A percentile compares a stretch with the other conserved stretches of the same genome.
These are phyloP conservation scores for Colletotrichum filicis DNA, from an alignment of 2,329 filamentous ascomycete species.

Conservation along the genomic window DNA sequence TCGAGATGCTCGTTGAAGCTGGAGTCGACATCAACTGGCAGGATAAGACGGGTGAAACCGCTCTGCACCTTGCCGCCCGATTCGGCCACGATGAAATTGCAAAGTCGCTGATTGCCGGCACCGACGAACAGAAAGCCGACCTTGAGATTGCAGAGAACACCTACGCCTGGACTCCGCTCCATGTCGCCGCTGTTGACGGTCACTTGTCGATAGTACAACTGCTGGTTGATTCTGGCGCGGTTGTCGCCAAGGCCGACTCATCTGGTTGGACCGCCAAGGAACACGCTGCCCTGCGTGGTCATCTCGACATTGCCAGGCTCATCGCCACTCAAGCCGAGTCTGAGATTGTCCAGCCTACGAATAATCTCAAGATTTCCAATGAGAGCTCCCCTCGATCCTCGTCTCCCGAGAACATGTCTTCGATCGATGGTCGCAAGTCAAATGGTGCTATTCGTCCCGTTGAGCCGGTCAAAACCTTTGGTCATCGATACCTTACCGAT, in stretches of 20 bases:
- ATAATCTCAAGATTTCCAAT: conserved; percentile 42
- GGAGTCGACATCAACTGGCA: conserved; percentile 95
- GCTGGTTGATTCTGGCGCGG: conserved; percentile 81
- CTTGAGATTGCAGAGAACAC: conserved; percentile 83
- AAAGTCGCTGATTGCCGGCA: conserved; percentile 77
- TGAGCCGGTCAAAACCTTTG: conserved; percentile 93
- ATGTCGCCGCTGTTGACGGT: conserved; percentile 92
- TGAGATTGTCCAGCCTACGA: conserved; percentile 34
- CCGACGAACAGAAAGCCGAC: conserved; percentile 76
- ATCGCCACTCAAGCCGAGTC: conserved; percentile 65
- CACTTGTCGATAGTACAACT: conserved; percentile 80
- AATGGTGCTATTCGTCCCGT: conserved; percentile 62
- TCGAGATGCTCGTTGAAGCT: conserved; percentile 87
- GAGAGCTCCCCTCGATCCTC: conserved; percentile 31
- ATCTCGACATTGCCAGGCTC: conserved; percentile 81
- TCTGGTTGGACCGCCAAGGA: conserved; percentile 96
- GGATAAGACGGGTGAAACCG: conserved; percentile 89
- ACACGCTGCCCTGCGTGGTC: conserved; percentile 89
- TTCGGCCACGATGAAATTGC: conserved; percentile 88
- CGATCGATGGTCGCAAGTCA: conserved; percentile 70
- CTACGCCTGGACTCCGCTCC: conserved; percentile 95
- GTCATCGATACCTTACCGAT: conserved; percentile 91
- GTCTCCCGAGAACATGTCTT: conserved; percentile 54
- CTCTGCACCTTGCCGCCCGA: conserved; percentile 89
- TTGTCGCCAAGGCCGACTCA: conserved; percentile 79